Evolutionary conservation across 1,139 yeast species (phyloP).

Genomic region (Yamadazyma blattariae): DNA sequence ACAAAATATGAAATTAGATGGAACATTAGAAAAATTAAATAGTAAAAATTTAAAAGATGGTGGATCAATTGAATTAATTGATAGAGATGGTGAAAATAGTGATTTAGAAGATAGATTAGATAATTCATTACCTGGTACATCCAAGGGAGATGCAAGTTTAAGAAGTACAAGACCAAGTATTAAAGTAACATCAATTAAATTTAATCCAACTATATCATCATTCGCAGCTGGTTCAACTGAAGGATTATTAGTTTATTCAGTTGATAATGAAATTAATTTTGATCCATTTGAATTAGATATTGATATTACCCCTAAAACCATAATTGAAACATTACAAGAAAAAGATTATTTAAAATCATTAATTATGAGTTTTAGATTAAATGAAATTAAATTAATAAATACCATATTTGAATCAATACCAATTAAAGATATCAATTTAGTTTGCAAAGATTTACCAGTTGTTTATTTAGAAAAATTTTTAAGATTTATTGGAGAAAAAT

Average conservation of each 20-base stretch:
- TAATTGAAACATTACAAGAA: constrained; percentile 59
- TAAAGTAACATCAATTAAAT: constrained; percentile 70
- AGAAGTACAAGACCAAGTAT: constrained; percentile 78
- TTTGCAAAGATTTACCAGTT: constrained; percentile 66
- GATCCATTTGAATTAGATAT: constrained; percentile 96
- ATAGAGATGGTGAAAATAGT: constrained; percentile 80
- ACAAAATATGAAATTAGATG: constrained; percentile 85
- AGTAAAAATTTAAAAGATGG: constrained; percentile 84
- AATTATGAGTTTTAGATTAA: constrained; percentile 91
- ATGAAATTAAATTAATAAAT: constrained; percentile 73
- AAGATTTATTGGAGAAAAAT: constrained; percentile 65
- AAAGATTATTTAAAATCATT: constrained; percentile 77
- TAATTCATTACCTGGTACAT: constrained; percentile 79
- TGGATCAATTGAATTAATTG: constrained; percentile 81
- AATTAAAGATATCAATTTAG: constrained; percentile 62
- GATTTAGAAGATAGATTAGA: constrained; percentile 85
- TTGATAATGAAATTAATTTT: constrained; percentile 71
- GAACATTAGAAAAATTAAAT: constrained; percentile 78
- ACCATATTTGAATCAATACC: constrained; percentile 78
- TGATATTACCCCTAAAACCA: constrained; percentile 83
- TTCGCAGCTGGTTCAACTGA: constrained; percentile 97
- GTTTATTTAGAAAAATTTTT: constrained; percentile 72
- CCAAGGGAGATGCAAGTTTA: constrained; percentile 81
- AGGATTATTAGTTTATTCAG: constrained; percentile 79
- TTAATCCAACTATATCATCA: constrained; percentile 87